Base-by-base conservation (phyloP, 306 rosid species). In the Arachis stenosperma region DNA sequence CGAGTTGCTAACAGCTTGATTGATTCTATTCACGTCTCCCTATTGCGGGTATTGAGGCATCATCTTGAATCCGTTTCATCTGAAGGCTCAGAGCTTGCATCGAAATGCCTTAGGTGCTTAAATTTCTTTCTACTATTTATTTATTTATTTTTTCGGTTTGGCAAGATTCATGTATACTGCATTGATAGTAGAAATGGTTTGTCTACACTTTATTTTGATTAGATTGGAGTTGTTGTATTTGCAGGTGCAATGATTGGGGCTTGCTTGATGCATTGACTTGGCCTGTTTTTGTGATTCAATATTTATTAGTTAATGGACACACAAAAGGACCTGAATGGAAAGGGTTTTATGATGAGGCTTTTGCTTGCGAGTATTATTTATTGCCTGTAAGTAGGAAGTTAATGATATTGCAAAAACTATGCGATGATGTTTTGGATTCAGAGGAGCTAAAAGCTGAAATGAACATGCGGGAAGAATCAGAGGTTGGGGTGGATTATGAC, bases 221-320 rank as follows among this genome's bases (percentile, higher is more conserved):
- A 10, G 8, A 51, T 61, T 61, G 15, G 53, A 9, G 74, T 60
- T 74, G 56, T 52, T 74, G 65, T 50, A 44, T 58, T 73, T 67
- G 52, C 84, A 94, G 99, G 90, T 84, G 84, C 85, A 74, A 77
- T 29, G 96, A 95, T 53, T 91, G 99, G 98, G 78, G 81, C 86
- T 84, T 95, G 81, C 87, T 95, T 2, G 99, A 95, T 84, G 55
- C 87, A 41, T 67, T 95, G 81, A 95, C 99, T 17, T 95, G 99
- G 99, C 89, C 99, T 42, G 90, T 80, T 70, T 95, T 84, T 83
- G 66, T 87, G 76, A 76, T 88, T 66, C 89, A 75, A 54, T 95
- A 91, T 81, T 65, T 95, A 75, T 88, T 89, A 51, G 75, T 91
- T 67, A 83, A 74, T 81, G 93, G 97, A 74, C 82, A 81, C 67